Conservation (phyloP, 495 filamentous ascomycete species). For the Penicillium cataractarum region DNA sequence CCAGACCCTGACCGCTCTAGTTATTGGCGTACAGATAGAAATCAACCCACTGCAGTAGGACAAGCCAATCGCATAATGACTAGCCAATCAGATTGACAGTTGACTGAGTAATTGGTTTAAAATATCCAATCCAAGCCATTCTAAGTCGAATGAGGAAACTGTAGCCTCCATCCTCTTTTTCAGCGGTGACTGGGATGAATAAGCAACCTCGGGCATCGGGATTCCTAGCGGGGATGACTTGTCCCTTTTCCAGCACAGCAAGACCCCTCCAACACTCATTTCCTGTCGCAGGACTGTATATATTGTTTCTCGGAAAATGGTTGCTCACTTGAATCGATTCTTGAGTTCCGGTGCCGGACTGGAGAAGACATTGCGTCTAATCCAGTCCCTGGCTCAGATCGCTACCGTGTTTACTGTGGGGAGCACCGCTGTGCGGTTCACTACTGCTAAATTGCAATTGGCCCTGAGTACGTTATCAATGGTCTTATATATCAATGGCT, state of each 20-base stretch:
- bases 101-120: background rate
- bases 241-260: background rate
- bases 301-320: constrained; percentile 6
- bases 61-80: no score
- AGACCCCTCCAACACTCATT: constrained; percentile 3
- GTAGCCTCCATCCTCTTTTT: background rate
- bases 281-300: background rate
- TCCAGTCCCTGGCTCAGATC: constrained; percentile 59
- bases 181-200: constrained; percentile 17
- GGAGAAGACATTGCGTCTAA: constrained; percentile 63
- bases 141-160: constrained; percentile 8
- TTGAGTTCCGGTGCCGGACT: constrained; percentile 49
- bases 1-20: no score
- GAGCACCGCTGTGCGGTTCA: constrained; percentile 30
- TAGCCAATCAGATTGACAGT: no score
- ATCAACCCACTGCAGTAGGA: background rate
- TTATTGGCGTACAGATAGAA: background rate
- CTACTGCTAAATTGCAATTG: constrained; percentile 38
- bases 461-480: constrained; percentile 34
- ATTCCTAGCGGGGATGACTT: background rate
- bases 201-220: constrained; percentile 11
- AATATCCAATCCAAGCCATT: background rate
- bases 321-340: constrained; percentile 42
- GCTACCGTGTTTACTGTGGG: constrained; percentile 42
- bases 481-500: background rate